Conservation (phyloP, 768 basidiomycete species). For the Mycena pura region DNA sequence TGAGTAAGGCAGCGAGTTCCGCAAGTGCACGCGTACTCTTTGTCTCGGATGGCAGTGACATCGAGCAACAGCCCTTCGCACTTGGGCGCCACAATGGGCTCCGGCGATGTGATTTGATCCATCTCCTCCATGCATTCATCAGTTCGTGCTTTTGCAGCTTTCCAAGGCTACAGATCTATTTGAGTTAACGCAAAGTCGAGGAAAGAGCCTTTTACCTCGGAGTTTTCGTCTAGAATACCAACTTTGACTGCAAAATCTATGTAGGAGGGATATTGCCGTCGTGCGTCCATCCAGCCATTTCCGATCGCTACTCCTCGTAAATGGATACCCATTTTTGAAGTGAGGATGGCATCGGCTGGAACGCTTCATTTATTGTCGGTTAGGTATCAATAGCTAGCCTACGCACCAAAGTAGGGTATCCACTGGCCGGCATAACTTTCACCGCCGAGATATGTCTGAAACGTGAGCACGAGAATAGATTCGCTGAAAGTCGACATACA, state of each 20-base stretch:
- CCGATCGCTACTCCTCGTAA: slow-evolving; percentile 89
- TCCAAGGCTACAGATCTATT: slow-evolving; percentile 57
- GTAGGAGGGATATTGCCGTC: slow-evolving; percentile 88
- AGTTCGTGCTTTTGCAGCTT: slow-evolving; percentile 58
- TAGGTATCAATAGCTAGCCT: background rate
- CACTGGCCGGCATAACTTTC: slow-evolving; percentile 98
- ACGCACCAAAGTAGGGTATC: slow-evolving; percentile 91
- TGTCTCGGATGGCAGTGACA: slow-evolving; percentile 48
- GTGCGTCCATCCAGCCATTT: slow-evolving; percentile 97
- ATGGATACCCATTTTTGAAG: slow-evolving; percentile 62
- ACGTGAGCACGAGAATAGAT: background rate
- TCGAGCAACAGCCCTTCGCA: slow-evolving; percentile 68
- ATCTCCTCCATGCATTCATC: slow-evolving; percentile 64
- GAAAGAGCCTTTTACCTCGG: slow-evolving; percentile 55
- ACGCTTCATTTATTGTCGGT: slow-evolving; percentile 6
- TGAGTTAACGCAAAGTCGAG: slow-evolving; percentile 6
- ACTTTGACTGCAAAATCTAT: slow-evolving; percentile 85
- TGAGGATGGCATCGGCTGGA: slow-evolving; percentile 78
- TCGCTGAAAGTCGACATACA: slow-evolving; percentile 54
- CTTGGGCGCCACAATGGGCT: slow-evolving; percentile 58
- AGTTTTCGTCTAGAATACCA: slow-evolving; percentile 75
- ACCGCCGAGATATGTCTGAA: slow-evolving; percentile 92
- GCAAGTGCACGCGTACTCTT: slow-evolving; percentile 40
- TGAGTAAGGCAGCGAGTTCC: background rate
- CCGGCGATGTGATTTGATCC: slow-evolving; percentile 51